Percentiles rank a stretch among this genome's conserved stretches.
Evolutionary conservation across 495 filamentous ascomycete genomes (phyloP).

Genomic region (Neurospora tetrasperma): DNA sequence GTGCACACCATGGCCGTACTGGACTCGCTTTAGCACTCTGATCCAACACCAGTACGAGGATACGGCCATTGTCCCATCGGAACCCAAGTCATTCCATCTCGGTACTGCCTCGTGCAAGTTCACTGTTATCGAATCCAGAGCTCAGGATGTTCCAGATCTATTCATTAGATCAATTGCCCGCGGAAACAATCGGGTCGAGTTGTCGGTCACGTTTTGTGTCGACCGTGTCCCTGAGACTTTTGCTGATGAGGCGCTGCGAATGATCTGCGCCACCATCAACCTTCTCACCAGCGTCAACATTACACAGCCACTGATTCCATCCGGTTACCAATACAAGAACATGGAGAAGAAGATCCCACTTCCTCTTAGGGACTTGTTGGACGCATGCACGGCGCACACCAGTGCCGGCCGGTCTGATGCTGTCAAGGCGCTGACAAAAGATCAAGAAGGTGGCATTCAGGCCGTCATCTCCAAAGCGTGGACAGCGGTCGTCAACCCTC

Average conservation of each 20-base stretch:
- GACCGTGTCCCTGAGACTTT: conserved; percentile 28
- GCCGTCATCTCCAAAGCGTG: conserved; percentile 28
- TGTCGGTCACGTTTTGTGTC: conserved; percentile 34
- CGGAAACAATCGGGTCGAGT: conserved; percentile 20
- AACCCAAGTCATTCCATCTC: conserved; percentile 29
- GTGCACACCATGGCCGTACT: conserved; percentile 39
- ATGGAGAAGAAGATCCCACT: conserved; percentile 30
- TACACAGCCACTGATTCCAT: conserved; percentile 30
- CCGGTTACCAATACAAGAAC: conserved; percentile 24
- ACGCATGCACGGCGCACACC: conserved; percentile 7
- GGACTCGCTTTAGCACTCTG: conserved; percentile 37
- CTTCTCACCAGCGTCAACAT: conserved; percentile 32
- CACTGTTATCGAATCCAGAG: conserved; percentile 25
- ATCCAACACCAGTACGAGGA: conserved; percentile 35
- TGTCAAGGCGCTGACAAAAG: conserved; percentile 12
- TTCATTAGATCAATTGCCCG: conserved; percentile 29
- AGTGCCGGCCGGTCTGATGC: conserved; percentile 10
- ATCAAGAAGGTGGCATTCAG: conserved; percentile 25
- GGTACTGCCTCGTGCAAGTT: conserved; percentile 31
- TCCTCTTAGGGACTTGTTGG: conserved; percentile 9
- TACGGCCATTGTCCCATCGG: conserved; percentile 19
- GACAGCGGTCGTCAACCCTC: conserved; percentile 31
- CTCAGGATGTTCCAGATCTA: conserved; percentile 31
- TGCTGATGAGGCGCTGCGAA: conserved; percentile 30
- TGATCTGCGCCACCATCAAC: conserved; percentile 31